phyloP scores from a whole-genome alignment of 2,329 filamentous ascomycete species.

The Aureobasidium mangrovei region DNA sequence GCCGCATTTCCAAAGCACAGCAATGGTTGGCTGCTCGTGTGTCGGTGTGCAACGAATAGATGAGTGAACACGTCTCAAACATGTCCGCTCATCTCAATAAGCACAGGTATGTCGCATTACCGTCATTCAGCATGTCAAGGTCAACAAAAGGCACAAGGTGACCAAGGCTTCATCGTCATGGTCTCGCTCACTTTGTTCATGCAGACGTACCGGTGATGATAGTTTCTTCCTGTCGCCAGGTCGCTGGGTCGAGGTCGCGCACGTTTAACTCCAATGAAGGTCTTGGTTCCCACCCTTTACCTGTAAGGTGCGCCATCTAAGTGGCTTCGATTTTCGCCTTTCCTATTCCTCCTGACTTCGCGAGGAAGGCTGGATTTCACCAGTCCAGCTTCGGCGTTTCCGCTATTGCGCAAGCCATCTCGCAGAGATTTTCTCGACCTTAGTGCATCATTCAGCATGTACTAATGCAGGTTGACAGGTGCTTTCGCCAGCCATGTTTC shows the following conservation, averaged over 20 bases:
- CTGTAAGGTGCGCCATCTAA: not conserved
- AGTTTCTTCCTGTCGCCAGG: not conserved
- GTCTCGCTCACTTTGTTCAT: not conserved
- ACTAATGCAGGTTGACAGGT: slow-evolving; percentile 11
- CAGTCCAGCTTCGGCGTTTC: not conserved
- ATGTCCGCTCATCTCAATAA: too few relatives aligned
- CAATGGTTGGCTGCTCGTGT: too few relatives aligned
- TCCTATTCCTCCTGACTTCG: not conserved
- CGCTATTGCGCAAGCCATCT: slow-evolving; percentile 9
- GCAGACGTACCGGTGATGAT: not conserved
- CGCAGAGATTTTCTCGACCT: not conserved
- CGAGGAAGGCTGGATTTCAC: not conserved
- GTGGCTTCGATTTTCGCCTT: not conserved
- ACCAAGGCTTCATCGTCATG: not conserved
- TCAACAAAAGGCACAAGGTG: not conserved
- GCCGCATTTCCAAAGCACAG: too few relatives aligned
- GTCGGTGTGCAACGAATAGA: too few relatives aligned
- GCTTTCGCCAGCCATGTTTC: slow-evolving; percentile 2
- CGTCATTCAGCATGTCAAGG: too few relatives aligned
- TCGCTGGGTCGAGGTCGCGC: not conserved
- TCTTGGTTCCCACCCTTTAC: not conserved
- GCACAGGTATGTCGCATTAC: not conserved
- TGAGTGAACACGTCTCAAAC: too few relatives aligned
- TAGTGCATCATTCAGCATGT: not conserved
- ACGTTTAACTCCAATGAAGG: not conserved